Conservation (phyloP, 2,329 filamentous ascomycete species). For the Chalaropsis thielavioides region DNA sequence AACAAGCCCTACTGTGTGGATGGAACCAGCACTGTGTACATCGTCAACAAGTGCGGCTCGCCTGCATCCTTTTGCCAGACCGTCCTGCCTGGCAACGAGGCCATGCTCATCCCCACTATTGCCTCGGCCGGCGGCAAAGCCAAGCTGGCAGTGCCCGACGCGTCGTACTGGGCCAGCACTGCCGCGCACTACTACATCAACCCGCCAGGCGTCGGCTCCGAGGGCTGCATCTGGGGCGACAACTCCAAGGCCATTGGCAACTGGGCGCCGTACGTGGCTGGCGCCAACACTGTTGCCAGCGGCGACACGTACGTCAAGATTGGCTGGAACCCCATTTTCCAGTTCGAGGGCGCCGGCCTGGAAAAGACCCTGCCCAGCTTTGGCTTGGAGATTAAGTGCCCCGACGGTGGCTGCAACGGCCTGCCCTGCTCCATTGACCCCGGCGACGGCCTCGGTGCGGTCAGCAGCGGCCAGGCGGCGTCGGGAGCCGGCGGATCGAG, state of each 20-base stretch:
- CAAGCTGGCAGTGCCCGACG: constrained; percentile 51
- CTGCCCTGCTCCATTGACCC: constrained; percentile 62
- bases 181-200: constrained; percentile 74
- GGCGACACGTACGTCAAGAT: constrained; percentile 62
- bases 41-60: constrained; percentile 48
- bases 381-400: constrained; percentile 57
- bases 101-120: constrained; percentile 68
- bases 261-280: constrained; percentile 64
- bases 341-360: constrained; percentile 44
- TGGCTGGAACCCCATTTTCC: constrained; percentile 64
- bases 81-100: constrained; percentile 63
- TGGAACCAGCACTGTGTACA: constrained; percentile 50
- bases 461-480: constrained; percentile 40
- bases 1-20: constrained; percentile 53
- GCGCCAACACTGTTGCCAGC: constrained; percentile 51
- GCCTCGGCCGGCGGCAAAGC: constrained; percentile 38
- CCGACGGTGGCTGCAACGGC: constrained; percentile 50
- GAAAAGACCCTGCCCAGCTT: constrained; percentile 45
- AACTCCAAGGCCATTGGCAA: constrained; percentile 50
- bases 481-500: constrained; percentile 51
- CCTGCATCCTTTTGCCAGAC: constrained; percentile 64
- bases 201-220: constrained; percentile 48
- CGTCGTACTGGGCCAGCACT: constrained; percentile 56
- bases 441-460: constrained; percentile 38
- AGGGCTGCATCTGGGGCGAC: constrained; percentile 60